Percentiles rank a stretch among this genome's conserved stretches.
phyloP scores from a whole-genome alignment of 805 yeast genomes.

The Millerozyma miso region DNA sequence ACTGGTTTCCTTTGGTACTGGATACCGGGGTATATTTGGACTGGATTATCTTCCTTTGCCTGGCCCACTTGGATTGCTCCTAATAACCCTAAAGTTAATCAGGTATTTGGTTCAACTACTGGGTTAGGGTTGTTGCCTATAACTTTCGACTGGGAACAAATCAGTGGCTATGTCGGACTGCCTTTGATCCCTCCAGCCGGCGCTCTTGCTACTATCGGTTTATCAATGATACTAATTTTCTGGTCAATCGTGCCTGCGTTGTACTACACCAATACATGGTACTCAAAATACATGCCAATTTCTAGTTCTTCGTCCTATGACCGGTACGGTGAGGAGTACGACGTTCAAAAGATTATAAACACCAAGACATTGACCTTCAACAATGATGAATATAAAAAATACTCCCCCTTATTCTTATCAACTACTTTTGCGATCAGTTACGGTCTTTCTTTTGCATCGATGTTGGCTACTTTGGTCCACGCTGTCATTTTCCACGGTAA shows the following conservation, averaged over 20 bases:
- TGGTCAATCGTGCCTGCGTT: constrained; percentile 55
- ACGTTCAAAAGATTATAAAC: constrained; percentile 47
- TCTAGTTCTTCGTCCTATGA: constrained; percentile 44
- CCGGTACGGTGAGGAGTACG: constrained; percentile 45
- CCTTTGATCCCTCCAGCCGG: constrained; percentile 63
- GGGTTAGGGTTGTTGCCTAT: constrained; percentile 32
- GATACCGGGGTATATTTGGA: constrained; percentile 25
- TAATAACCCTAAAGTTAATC: constrained; percentile 19
- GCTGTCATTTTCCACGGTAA: constrained; percentile 53
- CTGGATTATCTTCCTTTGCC: constrained; percentile 22
- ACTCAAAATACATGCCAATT: constrained; percentile 56
- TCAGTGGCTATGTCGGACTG: constrained; percentile 53
- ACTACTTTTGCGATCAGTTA: constrained; percentile 57
- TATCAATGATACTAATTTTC: constrained; percentile 29
- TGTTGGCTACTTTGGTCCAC: constrained; percentile 57
- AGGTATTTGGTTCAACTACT: constrained; percentile 20
- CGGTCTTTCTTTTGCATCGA: constrained; percentile 56
- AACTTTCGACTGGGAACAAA: constrained; percentile 64
- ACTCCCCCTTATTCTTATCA: constrained; percentile 62
- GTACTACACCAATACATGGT: constrained; percentile 55
- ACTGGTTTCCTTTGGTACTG: constrained; percentile 24
- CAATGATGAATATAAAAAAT: constrained; percentile 44
- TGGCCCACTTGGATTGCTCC: constrained; percentile 32
- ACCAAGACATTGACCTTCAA: constrained; percentile 36
- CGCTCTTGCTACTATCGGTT: constrained; percentile 42